phyloP scores from a whole-genome alignment of 2,329 filamentous ascomycete genomes.

The Diplodia seriata region DNA sequence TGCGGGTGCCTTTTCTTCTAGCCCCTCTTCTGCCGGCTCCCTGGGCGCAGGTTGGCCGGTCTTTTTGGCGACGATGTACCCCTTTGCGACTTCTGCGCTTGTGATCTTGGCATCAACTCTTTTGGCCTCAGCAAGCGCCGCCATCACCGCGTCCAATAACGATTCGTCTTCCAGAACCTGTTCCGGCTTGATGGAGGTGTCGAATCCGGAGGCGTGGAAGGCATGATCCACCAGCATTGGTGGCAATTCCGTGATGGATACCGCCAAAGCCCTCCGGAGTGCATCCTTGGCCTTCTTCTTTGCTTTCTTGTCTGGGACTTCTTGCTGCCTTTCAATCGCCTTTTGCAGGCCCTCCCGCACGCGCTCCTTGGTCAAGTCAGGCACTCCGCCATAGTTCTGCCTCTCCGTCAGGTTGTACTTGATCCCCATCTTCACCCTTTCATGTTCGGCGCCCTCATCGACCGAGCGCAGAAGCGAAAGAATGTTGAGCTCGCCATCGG shows the following conservation, averaged over 20 bases:
- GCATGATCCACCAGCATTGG: conserved; percentile 88
- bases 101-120: conserved; percentile 73
- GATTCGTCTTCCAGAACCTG: conserved; percentile 72
- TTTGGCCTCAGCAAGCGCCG: conserved; percentile 73
- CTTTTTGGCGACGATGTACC: conserved; percentile 84
- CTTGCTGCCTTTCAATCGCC: conserved; percentile 66
- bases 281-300: conserved; percentile 77
- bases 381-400: conserved; percentile 81
- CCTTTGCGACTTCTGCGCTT: conserved; percentile 69
- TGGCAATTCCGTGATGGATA: conserved; percentile 86
- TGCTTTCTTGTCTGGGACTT: conserved; percentile 64
- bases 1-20: conserved; percentile 49
- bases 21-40: conserved; percentile 42
- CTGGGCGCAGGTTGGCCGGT: conserved; percentile 41
- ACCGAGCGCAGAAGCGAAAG: conserved; percentile 82
- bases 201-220: conserved; percentile 72
- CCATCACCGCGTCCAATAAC: conserved; percentile 70
- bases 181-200: conserved; percentile 70
- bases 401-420: conserved; percentile 81
- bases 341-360: conserved; percentile 72
- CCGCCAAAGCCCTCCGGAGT: conserved; percentile 78
- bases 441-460: conserved; percentile 79
- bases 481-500: conserved; percentile 83
- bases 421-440: conserved; percentile 77
- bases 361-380: conserved; percentile 75